A percentile compares a stretch with the other conserved stretches of the same genome.
phyloP scores from a whole-genome alignment of 2,329 filamentous ascomycete species.

The Pezicula radicicola region DNA sequence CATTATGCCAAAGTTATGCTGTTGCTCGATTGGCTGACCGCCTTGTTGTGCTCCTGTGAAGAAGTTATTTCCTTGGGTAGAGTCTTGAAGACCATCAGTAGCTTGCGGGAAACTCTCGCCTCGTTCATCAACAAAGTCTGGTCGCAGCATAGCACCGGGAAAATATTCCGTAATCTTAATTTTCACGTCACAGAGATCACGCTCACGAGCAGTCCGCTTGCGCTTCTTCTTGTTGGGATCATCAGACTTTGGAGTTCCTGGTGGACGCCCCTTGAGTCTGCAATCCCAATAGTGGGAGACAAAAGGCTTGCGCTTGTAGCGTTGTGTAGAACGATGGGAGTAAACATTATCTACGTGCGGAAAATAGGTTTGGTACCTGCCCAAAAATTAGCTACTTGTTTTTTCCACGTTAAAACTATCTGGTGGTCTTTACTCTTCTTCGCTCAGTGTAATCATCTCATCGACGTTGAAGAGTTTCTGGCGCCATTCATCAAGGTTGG shows the following conservation, averaged over 20 bases:
- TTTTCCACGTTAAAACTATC: constrained; percentile 3
- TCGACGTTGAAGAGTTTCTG: constrained; percentile 73
- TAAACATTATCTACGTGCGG: constrained; percentile 83
- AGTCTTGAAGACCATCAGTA: constrained; percentile 10
- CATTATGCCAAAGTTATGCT: constrained; percentile 38
- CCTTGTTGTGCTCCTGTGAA: constrained; percentile 24
- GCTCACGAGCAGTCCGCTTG: constrained; percentile 70
- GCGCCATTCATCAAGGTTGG: constrained; percentile 66
- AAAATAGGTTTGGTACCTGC: constrained; percentile 75
- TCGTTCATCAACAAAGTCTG: constrained; percentile 28
- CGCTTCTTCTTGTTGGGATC: constrained; percentile 81
- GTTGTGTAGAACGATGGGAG: constrained; percentile 78
- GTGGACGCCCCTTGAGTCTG: constrained; percentile 73
- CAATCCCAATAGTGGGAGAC: constrained; percentile 85
- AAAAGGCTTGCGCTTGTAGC: constrained; percentile 79
- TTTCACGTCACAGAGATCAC: constrained; percentile 82
- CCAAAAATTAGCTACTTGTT: constrained; percentile 3
- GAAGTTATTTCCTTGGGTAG: constrained; percentile 23
- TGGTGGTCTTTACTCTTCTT: constrained; percentile 60
- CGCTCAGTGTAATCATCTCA: constrained; percentile 66
- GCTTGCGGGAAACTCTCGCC: constrained; percentile 11
- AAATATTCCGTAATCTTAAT: constrained; percentile 84
- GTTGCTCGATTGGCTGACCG: constrained; percentile 19
- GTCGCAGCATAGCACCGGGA: constrained; percentile 42
- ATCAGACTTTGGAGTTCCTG: constrained; percentile 75